Evolutionary conservation across 129 eudicot species (phyloP), one percentile per base, ranked within the genome.

Genomic region (Tanacetum coccineum): DNA sequence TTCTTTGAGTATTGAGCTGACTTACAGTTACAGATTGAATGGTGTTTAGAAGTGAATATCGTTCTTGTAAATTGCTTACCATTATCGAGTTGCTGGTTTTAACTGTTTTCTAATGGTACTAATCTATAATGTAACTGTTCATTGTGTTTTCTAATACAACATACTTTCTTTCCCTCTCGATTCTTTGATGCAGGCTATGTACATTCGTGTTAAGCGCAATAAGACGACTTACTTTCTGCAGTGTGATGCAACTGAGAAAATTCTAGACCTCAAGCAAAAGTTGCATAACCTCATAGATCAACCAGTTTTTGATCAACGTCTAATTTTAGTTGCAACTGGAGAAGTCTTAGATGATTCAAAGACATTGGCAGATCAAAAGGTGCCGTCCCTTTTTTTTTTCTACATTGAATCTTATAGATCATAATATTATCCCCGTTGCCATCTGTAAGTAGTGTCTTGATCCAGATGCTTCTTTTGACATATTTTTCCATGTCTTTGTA

Each of bases 331-430:
- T 74, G 73, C 85, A 67, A 75, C 81, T 6, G 81, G 81, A 57
- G 95, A 84, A 70, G 85, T 94, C 14, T 75, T 94, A 28, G 97
- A 94, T 25, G 94, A 94, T 81, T 82, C 97, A 40, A 94, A 87
- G 77, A 84, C 99, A 12, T 74, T 89, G 74, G 99, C 97, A 6
- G 97, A 94, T 77, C 95, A 94, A 80, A 87, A 87, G 99, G 99
- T 94, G 14, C 30, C 8, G 15, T 7, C 47, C 69, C 20, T 61
- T 9, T 50, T 42, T n/a, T 13, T 14, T 5, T 51, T 26, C 13
- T 7, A 4, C 5, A 14, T 69, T n/a, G 3, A 11, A 12, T 78
- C 28, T 52, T 64, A 57, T 39, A 1, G 30, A 58, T 44, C 64
- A 15, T 65, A 49, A 19, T 44, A 53, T 13, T 9, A 40, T n/a